Evolutionary conservation across 1,139 yeast species (phyloP), one percentile per base, ranked within the genome.

Genomic region (Yarrowia galli): DNA sequence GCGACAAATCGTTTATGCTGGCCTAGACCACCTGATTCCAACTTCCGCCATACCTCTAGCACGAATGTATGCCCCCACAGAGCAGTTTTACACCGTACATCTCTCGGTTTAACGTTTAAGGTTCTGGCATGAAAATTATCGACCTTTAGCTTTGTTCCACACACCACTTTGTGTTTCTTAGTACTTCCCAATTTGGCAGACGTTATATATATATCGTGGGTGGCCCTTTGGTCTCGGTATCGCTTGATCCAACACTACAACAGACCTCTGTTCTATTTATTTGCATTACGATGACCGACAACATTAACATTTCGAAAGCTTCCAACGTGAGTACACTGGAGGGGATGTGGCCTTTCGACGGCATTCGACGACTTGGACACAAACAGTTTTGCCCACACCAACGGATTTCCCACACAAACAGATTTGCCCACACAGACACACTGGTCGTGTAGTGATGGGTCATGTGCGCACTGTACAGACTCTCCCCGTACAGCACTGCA

Each of bases 301-400:
- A 61, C 66, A 38, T 61, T 46, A 46, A 61, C 56, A n/a, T 61
- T 61, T 61, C 66, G 18, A 61, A 61, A 46, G 66, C 66, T 25
- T 35, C 46, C 66, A 61, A 61, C 66, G 66, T 61, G 66, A 61
- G 66, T 61, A 61, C n/a, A n/a, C n/a, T n/a, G n/a, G n/a, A n/a
- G 28, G 28, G 28, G 32, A 28, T 8, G 9, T 25, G 28, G 28
- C 3, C 28, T 25, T 25, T 25, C 32, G 32, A 5, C 32, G 32
- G 9, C 10, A 28, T 28, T 28, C 32, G 32, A 28, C 32, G 23
- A 38, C 35, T 48, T 36, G 15, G 51, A 46, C 51, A 46, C 28
- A 46, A 16, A 46, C 20, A 25, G n/a, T 25, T 25, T 25, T 25
- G 28, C 28, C 28, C 7, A 25, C 28, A 25, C 28, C 3, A 7